A percentile compares a stretch with the other conserved stretches of the same genome.
phyloP scores from a whole-genome alignment of 129 eudicot species.

The Mikania micrantha region DNA sequence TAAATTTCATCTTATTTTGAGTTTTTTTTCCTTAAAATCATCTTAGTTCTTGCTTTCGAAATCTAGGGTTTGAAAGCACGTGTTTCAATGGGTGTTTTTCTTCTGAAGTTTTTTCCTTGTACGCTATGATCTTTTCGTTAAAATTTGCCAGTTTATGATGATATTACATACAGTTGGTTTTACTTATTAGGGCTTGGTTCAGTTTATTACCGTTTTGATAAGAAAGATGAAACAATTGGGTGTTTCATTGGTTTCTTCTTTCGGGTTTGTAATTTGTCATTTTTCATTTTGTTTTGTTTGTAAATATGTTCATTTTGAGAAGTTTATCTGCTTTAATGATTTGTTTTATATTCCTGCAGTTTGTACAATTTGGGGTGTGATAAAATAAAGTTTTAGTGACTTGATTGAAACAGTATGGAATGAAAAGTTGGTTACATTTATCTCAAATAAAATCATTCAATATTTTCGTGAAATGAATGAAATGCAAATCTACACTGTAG shows the following conservation, averaged over 20 bases:
- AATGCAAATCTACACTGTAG: no score
- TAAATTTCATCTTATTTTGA: neutral
- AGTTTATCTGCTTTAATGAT: neutral
- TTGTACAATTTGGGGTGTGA: slow-evolving; percentile 9
- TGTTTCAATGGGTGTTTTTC: neutral
- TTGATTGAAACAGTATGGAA: no score
- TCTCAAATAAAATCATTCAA: no score
- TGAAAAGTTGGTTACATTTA: no score
- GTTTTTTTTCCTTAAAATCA: neutral
- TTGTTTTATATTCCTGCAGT: slow-evolving; percentile 12
- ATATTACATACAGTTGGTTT: neutral
- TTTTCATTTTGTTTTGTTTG: neutral
- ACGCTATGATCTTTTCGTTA: neutral
- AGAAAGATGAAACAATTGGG: neutral
- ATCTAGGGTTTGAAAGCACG: slow-evolving; percentile 22
- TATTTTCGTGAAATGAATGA: no score
- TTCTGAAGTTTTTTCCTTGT: neutral
- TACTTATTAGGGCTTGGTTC: neutral
- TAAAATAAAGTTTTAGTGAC: no score
- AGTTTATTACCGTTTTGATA: no score
- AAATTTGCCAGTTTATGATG: neutral
- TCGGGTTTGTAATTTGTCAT: neutral
- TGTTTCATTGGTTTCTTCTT: neutral
- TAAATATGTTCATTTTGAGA: no score
- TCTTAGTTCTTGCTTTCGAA: slow-evolving; percentile 5